phyloP scores from a whole-genome alignment of 441 rosid species.

The Croton laevigatus region DNA sequence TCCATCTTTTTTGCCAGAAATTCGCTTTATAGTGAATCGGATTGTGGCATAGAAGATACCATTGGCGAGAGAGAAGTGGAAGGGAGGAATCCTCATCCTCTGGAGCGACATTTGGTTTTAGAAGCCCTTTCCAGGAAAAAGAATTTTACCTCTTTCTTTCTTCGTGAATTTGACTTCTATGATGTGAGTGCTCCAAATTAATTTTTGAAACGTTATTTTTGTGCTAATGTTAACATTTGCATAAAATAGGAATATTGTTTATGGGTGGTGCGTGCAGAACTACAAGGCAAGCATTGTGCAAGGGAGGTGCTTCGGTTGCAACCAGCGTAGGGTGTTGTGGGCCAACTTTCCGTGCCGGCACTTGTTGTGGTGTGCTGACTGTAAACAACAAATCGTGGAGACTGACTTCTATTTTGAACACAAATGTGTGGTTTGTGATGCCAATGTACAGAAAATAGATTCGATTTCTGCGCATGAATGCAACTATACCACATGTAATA shows the following conservation, averaged over 20 bases:
- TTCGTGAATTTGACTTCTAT: conserved; percentile 75
- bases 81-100: conserved; percentile 19
- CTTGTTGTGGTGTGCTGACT: conserved; percentile 67
- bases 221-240: not conserved
- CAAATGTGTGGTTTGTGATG: conserved; percentile 75
- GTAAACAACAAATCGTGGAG: conserved; percentile 38
- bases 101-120: conserved; percentile 48
- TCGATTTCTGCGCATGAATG: conserved; percentile 24
- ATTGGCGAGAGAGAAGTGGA: conserved; percentile 18
- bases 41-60: conserved; percentile 5
- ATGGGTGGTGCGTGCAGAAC: conserved; percentile 38
- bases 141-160: conserved; percentile 58
- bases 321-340: conserved; percentile 42
- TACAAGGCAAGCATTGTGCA: conserved; percentile 42
- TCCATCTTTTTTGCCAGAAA: conserved; percentile 23
- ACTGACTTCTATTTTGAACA: conserved; percentile 42
- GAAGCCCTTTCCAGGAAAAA: conserved; percentile 47
- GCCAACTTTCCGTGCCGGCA: conserved; percentile 76
- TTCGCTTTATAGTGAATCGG: conserved; percentile 15
- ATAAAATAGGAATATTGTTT: not conserved
- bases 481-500: conserved; percentile 13
- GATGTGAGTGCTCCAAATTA: conserved; percentile 39
- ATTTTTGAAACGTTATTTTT: not conserved
- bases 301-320: conserved; percentile 69
- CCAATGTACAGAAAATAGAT: conserved; percentile 43